Percentiles rank a stretch among this genome's conserved stretches.
phyloP scores from a whole-genome alignment of 805 yeast genomes.

The Cyberlindnera veronae region DNA sequence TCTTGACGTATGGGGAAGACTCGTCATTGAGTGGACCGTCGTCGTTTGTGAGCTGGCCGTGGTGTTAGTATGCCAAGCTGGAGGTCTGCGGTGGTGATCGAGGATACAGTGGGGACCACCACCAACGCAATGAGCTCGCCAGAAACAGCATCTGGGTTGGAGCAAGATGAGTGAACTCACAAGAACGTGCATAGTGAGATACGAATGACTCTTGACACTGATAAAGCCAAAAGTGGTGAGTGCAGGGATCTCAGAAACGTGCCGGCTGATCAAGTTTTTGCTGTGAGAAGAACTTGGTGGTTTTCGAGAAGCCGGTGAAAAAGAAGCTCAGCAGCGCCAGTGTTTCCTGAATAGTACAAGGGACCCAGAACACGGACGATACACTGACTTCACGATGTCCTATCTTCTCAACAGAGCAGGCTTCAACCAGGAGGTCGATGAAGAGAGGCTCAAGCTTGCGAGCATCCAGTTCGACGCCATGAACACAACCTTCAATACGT shows the following conservation, averaged over 20 bases:
- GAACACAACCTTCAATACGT: conserved; percentile 48
- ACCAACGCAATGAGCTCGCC: too few species aligned
- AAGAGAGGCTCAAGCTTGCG: conserved; percentile 59
- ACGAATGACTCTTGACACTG: too few species aligned
- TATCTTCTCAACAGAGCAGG: conserved; percentile 46
- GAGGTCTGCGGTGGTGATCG: too few species aligned
- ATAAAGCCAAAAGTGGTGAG: neutral
- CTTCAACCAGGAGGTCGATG: conserved; percentile 51
- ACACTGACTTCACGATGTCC: conserved; percentile 45
- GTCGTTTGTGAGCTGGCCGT: conserved; percentile 68
- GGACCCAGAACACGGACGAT: neutral
- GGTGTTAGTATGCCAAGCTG: conserved; percentile 1
- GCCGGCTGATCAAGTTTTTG: too few species aligned
- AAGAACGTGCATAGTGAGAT: conserved; percentile 14
- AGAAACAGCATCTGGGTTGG: too few species aligned
- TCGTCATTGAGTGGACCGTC: conserved; percentile 89
- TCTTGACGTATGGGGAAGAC: conserved; percentile 82
- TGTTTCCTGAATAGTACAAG: conserved; percentile 1
- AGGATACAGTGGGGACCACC: too few species aligned
- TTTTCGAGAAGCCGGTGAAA: too few species aligned
- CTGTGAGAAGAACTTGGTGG: too few species aligned
- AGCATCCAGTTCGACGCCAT: conserved; percentile 66
- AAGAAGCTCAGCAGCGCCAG: neutral
- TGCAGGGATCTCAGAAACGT: too few species aligned
- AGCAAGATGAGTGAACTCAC: conserved; percentile 6